Evolutionary conservation across 305 asterid species (phyloP).

Genomic region (Salvia sclarea): DNA sequence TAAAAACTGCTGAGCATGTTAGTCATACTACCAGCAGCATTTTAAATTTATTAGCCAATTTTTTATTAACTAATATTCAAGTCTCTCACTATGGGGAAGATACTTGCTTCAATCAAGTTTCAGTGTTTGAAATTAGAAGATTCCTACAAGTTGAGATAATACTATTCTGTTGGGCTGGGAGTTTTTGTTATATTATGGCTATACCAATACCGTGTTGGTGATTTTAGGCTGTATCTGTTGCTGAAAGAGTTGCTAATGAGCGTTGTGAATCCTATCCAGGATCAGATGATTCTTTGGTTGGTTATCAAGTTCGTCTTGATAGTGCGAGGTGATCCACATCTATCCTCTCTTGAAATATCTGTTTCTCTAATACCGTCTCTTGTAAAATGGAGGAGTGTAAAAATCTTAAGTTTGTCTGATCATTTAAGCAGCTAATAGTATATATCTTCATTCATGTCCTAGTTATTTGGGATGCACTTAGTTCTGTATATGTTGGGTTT

Average conservation of each 20-base stretch:
- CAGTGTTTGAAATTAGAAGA: not conserved
- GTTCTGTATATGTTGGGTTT: not conserved
- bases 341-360: constrained; percentile 24
- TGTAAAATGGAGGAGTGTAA: constrained; percentile 4
- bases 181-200: constrained; percentile 21
- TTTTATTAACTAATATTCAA: not conserved
- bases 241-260: constrained; percentile 97
- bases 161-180: not conserved
- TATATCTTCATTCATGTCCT: constrained; percentile 4
- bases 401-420: constrained; percentile 25
- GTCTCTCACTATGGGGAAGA: not conserved
- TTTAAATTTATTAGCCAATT: not conserved
- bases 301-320: constrained; percentile 98
- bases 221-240: constrained; percentile 85
- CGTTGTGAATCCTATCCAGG: constrained; percentile 94
- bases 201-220: constrained; percentile 27
- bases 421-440: constrained; percentile 8
- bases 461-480: not conserved
- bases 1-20: not conserved
- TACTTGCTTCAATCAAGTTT: not conserved
- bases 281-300: constrained; percentile 82
- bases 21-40: not conserved
- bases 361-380: constrained; percentile 15
- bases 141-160: not conserved
- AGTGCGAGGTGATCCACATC: constrained; percentile 74